phyloP scores from a whole-genome alignment of 306 rosid species.

The Cucumis sativus region DNA sequence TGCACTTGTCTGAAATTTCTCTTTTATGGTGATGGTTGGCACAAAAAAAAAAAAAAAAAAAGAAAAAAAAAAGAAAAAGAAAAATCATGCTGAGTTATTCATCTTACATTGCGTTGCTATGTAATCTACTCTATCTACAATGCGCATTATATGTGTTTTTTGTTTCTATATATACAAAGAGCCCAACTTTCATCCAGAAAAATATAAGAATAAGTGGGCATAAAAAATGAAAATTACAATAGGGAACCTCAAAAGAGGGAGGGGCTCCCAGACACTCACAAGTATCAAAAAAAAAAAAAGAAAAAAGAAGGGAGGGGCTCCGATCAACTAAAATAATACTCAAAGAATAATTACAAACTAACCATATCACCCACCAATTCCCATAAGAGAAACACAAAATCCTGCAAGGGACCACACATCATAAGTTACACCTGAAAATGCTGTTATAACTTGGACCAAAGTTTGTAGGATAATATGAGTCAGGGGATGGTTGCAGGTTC shows the following conservation, averaged over 20 bases:
- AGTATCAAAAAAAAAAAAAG: too few species aligned
- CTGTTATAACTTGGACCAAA: background rate
- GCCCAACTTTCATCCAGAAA: too few species aligned
- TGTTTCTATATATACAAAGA: background rate
- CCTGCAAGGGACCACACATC: background rate
- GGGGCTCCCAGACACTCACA: background rate
- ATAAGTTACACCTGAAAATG: background rate
- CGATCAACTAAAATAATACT: background rate
- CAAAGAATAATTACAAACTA: background rate
- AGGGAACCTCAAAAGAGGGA: background rate
- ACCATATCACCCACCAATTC: background rate
- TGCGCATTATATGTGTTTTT: background rate
- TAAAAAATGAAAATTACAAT: too few species aligned
- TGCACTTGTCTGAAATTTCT: background rate
- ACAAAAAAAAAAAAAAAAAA: background rate
- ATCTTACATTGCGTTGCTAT: background rate
- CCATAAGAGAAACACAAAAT: background rate
- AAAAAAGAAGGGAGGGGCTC: background rate
- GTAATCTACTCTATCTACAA: background rate
- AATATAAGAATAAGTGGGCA: too few species aligned
- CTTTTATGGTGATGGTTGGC: background rate
- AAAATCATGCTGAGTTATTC: background rate
- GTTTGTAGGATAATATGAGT: background rate
- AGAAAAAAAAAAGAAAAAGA: background rate
- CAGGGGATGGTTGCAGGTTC: constrained; percentile 22